phyloP scores from a whole-genome alignment of 257 asterid species.

The Knoxia roxburghii region DNA sequence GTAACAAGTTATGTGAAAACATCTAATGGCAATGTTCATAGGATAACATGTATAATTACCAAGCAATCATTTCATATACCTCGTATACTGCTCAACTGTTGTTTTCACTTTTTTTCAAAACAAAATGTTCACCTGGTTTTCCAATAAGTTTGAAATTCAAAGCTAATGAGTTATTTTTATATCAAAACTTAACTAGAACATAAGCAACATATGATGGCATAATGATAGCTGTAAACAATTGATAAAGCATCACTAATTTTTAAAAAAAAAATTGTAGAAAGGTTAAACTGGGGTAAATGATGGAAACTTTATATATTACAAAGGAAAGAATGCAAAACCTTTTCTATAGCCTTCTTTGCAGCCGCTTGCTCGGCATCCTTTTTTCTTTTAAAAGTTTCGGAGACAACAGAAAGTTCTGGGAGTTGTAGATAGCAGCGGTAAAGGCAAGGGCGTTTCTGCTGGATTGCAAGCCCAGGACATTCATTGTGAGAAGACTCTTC shows the following conservation, averaged over 20 bases:
- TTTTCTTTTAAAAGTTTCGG: constrained; percentile 58
- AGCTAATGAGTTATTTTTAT: no score
- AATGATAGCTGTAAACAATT: neutral
- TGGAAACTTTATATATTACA: neutral
- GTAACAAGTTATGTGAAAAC: neutral
- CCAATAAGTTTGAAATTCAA: neutral
- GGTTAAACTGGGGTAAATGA: neutral
- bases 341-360: constrained; percentile 78
- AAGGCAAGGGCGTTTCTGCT: constrained; percentile 57
- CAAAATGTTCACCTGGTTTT: neutral
- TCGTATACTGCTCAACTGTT: neutral
- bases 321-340: constrained; percentile 39
- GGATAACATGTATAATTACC: neutral
- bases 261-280: neutral
- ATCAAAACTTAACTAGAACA: neutral
- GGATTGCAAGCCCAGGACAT: constrained; percentile 66
- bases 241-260: neutral
- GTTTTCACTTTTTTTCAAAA: no score
- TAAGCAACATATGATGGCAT: neutral
- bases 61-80: neutral
- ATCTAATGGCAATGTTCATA: neutral
- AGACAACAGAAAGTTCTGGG: constrained; percentile 62
- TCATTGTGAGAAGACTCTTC: constrained; percentile 42
- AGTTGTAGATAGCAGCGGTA: constrained; percentile 73
- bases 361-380: constrained; percentile 96